Evolutionary conservation across 164 flowering plant species (phyloP).

Genomic region (Annona squamosa): DNA sequence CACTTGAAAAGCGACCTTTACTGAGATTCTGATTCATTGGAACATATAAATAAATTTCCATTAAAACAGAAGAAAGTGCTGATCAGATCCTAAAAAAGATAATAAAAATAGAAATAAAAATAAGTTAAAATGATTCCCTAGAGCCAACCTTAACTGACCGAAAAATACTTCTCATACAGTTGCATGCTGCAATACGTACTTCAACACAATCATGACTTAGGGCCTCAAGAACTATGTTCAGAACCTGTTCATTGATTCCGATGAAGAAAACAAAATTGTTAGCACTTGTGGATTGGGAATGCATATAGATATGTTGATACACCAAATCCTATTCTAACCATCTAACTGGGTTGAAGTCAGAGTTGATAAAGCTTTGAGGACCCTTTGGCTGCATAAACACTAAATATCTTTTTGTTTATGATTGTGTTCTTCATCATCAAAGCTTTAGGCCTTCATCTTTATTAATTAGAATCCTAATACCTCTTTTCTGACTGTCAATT

Average conservation of each 20-base stretch:
- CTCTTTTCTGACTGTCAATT: not conserved
- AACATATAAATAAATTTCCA: conserved; percentile 19
- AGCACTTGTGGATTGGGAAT: not conserved
- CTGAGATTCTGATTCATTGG: conserved; percentile 57
- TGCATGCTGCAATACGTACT: conserved; percentile 79
- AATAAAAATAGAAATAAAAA: not conserved
- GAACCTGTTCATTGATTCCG: conserved; percentile 33
- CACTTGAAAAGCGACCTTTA: conserved; percentile 74
- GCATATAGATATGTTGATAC: conserved; percentile 1
- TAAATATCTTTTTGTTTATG: too few species aligned
- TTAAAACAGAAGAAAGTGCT: conserved; percentile 1
- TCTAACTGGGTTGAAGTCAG: not conserved
- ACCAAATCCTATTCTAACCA: not conserved
- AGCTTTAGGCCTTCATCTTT: too few species aligned
- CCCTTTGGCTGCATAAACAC: too few species aligned
- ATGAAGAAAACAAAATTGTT: conserved; percentile 2
- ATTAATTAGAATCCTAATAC: not conserved
- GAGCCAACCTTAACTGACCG: conserved; percentile 64
- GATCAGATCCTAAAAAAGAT: not conserved
- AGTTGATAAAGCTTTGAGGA: not conserved
- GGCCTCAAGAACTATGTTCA: conserved; percentile 47
- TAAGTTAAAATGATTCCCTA: conserved; percentile 4
- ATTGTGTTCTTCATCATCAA: too few species aligned
- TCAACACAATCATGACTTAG: conserved; percentile 60
- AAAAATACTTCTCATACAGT: conserved; percentile 64